These are phyloP conservation scores for Isoetes engelmannii DNA, from an alignment of 83 land plant genomes.

Conservation along the genomic window DNA sequence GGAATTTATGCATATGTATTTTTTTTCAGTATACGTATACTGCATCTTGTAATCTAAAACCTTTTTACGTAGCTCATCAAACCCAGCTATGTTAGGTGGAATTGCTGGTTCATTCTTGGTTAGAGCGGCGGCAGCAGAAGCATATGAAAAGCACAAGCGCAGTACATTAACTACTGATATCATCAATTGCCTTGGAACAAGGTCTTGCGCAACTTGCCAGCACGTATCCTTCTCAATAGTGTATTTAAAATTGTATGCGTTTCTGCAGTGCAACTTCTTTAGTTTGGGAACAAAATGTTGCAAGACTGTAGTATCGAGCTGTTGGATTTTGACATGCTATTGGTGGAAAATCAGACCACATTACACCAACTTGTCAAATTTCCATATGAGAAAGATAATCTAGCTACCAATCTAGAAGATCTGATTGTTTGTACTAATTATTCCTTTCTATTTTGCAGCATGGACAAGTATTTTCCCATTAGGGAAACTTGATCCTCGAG, in stretches of 20 bases:
- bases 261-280: background rate
- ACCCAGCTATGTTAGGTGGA: slow-evolving; percentile 71
- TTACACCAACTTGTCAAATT: no score
- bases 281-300: no score
- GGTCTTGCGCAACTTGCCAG: slow-evolving; percentile 29
- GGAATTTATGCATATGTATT: background rate
- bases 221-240: background rate
- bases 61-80: slow-evolving; percentile 15
- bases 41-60: no score
- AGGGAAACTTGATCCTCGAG: background rate
- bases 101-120: slow-evolving; percentile 66
- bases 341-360: no score
- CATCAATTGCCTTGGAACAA: slow-evolving; percentile 64
- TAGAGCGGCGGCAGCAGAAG: slow-evolving; percentile 68
- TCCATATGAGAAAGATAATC: no score
- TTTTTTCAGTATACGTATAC: slow-evolving; percentile 18
- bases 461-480: slow-evolving; percentile 1
- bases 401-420: background rate
- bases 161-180: slow-evolving; percentile 79
- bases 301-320: no score
- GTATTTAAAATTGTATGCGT: background rate
- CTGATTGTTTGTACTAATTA: background rate
- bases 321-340: no score
- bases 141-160: slow-evolving; percentile 65
- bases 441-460: background rate